Percentiles rank a stretch among this genome's conserved stretches.
These are phyloP conservation scores for Botrytis squamosa DNA, from an alignment of 2,329 filamentous ascomycete genomes.

Conservation along the genomic window DNA sequence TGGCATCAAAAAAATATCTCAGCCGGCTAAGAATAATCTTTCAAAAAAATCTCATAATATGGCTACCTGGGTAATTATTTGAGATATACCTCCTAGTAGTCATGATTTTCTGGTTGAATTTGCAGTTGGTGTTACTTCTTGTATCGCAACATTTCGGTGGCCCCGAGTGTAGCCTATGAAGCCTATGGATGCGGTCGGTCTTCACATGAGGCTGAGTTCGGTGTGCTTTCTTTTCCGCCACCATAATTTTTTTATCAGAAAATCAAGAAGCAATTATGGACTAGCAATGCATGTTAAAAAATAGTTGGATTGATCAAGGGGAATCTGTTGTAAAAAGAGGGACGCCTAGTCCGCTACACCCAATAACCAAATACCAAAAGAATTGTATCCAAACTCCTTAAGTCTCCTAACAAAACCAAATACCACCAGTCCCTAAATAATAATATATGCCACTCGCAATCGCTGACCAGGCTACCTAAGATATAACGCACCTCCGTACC, in stretches of 20 bases:
- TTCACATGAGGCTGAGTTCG: slow-evolving; percentile 12
- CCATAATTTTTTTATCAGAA: neutral
- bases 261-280: neutral
- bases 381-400: slow-evolving; percentile 13
- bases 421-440: neutral
- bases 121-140: slow-evolving; percentile 9
- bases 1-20: neutral
- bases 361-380: neutral
- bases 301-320: neutral
- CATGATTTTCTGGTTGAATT: neutral
- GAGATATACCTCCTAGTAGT: neutral
- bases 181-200: neutral
- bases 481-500: slow-evolving; percentile 1
- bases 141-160: slow-evolving; percentile 5
- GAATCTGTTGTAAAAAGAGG: slow-evolving; percentile 9
- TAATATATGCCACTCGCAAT: slow-evolving; percentile 3
- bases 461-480: slow-evolving; percentile 6
- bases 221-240: neutral
- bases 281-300: neutral
- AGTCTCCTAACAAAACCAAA: slow-evolving; percentile 9
- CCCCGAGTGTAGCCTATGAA: slow-evolving; percentile 11
- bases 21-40: neutral
- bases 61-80: no score
- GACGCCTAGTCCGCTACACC: neutral
- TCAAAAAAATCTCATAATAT: neutral